Base-by-base conservation (phyloP, 257 asterid species). In the Perilla frutescens region DNA sequence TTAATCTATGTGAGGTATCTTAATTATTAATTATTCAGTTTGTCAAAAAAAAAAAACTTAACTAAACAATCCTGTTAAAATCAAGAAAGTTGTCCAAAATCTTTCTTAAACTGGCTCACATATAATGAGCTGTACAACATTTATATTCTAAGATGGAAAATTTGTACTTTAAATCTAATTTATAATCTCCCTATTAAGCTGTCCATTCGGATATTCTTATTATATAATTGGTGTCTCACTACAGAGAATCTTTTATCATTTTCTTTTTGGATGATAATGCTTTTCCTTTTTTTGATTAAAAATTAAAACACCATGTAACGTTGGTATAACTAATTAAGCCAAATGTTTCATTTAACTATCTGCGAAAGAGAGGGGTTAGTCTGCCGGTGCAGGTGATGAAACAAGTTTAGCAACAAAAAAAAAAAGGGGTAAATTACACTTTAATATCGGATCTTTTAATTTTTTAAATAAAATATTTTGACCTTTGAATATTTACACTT, bases 41-140 rank as follows among this genome's bases (percentile, higher is more conserved):
- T 34, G 37, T 4, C 37, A 34, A 34, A 34, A 34, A 3, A 34
- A 34, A 34, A 1, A 34, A 34, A 1, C 1, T 34, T 5, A 1
- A 43, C 2, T 43, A 64, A 64, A 65, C 43, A 29, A 65, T 29
- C 31, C 7, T 1, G 29, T 44, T 44, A 48, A 48, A 67, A 53
- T 63, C 6, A 26, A 40, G 37, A 26, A 50, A 51, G 56, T 40
- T 66, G 56, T 26, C 9, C 65, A 53, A 39, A 36, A 62, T 62
- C 71, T 61, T 61, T 72, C 77, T 62, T 53, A 62, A 73, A 73
- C 4, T 51, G 39, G 57, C 36, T 72, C 51, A 11, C 77, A 62
- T 62, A 73, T 29, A 53, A 63, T 73, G 66, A 54, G 78, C 43
- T 73, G 78, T 54, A 64, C 72, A 73, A 31, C 78, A 73, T 73